Base-by-base conservation (phyloP, 345 rosid genomes). In the Camelina hispida region DNA sequence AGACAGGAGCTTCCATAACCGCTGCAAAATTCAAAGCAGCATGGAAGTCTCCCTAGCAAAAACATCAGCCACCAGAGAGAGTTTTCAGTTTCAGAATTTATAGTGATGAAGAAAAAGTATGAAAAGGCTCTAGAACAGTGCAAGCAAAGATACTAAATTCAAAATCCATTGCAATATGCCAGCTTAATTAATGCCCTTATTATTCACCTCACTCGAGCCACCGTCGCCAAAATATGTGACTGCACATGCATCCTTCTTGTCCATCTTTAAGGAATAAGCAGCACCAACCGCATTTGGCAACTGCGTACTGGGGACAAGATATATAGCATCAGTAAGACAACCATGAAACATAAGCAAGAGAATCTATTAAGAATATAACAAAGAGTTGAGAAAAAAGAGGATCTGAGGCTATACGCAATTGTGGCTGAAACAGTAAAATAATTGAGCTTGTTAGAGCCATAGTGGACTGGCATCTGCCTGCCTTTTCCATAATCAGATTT, bases 181-280 rank as follows among this genome's bases (percentile, higher is more conserved):
- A 3, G 42, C 5, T n/a, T n/a, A 34, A 17, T 25, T 0, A 44
- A 17, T 25, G 1, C 57, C 22, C 15, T 44, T 23, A 17, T 23
- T 25, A 48, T 18, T 64, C 62, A 88, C 96, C 96, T 92, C 97
- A 73, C 96, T 88, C 2, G 92, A 61, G 66, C 96, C 92, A 44
- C 96, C 94, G 72, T 92, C 97, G 65, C 97, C 96, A 58, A 88
- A 86, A 63, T 76, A 90, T 53, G 92, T 82, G 68, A 92, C 87
- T 4, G 69, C 84, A 82, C 96, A 92, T 11, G 93, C 92, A 87
- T 88, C 83, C 72, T 81, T 86, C 44, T 18, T 65, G 46, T 92
- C 97, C 94, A 92, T 87, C 85, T 88, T 92, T 62, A 90, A 82
- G 64, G 97, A 90, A 83, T 92, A 90, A 42, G 97, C 97, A 66